phyloP scores from a whole-genome alignment of 225 moss, liverwort and hornwort species.

The Lunularia cruciata region DNA sequence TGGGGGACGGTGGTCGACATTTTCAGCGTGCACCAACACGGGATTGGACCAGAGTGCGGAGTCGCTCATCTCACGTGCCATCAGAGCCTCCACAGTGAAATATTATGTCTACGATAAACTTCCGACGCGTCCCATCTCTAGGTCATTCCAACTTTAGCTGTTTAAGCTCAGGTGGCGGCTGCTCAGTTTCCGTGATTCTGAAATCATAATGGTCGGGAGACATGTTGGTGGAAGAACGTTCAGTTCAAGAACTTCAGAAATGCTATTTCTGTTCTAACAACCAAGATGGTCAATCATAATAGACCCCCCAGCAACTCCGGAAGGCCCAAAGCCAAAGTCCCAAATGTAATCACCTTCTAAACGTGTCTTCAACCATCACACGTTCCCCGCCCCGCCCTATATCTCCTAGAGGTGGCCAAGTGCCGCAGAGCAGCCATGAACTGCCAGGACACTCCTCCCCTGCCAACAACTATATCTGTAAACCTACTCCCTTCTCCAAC shows the following conservation, averaged over 20 bases:
- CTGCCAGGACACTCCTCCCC: background rate
- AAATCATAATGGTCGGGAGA: conserved; percentile 39
- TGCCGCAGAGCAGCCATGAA: background rate
- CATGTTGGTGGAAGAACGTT: conserved; percentile 3
- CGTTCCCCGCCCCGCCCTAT: background rate
- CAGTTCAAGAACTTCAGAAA: background rate
- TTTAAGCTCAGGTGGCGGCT: conserved; percentile 20
- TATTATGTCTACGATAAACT: background rate
- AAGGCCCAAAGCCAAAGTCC: background rate
- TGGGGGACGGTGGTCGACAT: conserved; percentile 12
- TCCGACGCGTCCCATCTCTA: conserved; percentile 21
- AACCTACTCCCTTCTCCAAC: background rate
- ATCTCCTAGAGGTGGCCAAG: background rate
- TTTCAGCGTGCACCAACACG: conserved; percentile 24
- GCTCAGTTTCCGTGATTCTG: conserved; percentile 27
- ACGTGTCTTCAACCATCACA: background rate
- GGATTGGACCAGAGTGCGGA: conserved; percentile 45
- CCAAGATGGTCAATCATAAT: background rate
- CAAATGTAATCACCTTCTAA: background rate
- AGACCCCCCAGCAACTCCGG: background rate
- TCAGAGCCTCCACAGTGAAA: conserved; percentile 21
- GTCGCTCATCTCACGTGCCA: conserved; percentile 35
- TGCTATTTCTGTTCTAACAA: background rate
- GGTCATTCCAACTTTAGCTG: conserved; percentile 17
- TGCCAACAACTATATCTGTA: background rate